These are phyloP conservation scores for Aegilops bicornis DNA, from an alignment of 176 grass and related monocot genomes.

Conservation along the genomic window DNA sequence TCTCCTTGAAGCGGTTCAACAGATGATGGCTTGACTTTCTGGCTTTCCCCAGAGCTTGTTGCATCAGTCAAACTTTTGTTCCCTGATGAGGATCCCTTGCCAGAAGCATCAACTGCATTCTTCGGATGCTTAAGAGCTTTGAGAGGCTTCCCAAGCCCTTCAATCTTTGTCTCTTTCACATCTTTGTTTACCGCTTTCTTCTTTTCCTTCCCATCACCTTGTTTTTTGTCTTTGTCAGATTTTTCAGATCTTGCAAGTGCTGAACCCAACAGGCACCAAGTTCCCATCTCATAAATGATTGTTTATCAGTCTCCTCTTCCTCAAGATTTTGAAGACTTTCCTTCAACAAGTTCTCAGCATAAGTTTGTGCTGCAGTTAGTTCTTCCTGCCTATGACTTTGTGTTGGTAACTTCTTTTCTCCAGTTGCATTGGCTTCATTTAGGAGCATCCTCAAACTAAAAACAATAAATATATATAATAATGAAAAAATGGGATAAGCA, in stretches of 20 bases:
- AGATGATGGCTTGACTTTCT: constrained; percentile 47
- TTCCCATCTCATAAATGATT: constrained; percentile 92
- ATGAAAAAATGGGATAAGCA: constrained; percentile 22
- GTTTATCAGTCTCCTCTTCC: constrained; percentile 53
- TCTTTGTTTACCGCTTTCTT: constrained; percentile 64
- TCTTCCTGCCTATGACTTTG: constrained; percentile 78
- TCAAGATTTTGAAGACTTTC: constrained; percentile 74
- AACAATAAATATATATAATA: constrained; percentile 28
- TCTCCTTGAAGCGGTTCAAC: constrained; percentile 39
- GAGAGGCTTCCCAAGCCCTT: constrained; percentile 97
- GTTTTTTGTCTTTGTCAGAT: constrained; percentile 89
- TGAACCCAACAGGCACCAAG: constrained; percentile 99
- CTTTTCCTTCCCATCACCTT: constrained; percentile 78
- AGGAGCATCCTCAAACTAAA: constrained; percentile 98
- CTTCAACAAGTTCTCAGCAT: constrained; percentile 76
- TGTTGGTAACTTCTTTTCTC: constrained; percentile 65
- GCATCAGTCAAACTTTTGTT: constrained; percentile 38
- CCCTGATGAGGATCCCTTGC: constrained; percentile 40
- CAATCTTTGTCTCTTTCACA: constrained; percentile 69
- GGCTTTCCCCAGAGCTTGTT: constrained; percentile 46
- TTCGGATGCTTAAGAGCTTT: constrained; percentile 77
- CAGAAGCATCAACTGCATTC: constrained; percentile 50
- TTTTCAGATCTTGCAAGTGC: constrained; percentile 99
- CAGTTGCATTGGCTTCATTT: constrained; percentile 59
- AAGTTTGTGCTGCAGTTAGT: constrained; percentile 59